Conservation (phyloP, 129 eudicot species). For the Pittosporum tobira region DNA sequence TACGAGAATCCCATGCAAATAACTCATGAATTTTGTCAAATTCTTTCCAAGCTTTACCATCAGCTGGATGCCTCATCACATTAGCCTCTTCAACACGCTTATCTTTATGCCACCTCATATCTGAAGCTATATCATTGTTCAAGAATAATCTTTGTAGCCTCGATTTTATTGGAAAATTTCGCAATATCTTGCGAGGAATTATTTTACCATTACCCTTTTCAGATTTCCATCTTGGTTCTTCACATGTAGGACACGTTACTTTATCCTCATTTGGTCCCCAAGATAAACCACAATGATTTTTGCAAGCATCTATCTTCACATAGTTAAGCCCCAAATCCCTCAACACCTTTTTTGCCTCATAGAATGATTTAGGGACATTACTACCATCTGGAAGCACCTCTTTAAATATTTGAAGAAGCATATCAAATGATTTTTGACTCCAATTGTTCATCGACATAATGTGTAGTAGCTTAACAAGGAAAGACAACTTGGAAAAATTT, state of each 20-base stretch:
- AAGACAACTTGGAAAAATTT: neutral
- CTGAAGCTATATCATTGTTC: too few relatives aligned
- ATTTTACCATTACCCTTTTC: too few relatives aligned
- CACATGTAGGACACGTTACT: too few relatives aligned
- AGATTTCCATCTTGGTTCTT: too few relatives aligned
- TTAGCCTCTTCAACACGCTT: too few relatives aligned
- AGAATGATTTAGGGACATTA: neutral
- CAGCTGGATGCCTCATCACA: too few relatives aligned
- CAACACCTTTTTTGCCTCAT: neutral
- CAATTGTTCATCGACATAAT: neutral
- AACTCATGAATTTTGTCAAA: too few relatives aligned
- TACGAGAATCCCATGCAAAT: too few relatives aligned
- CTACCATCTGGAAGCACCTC: neutral
- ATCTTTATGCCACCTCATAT: too few relatives aligned
- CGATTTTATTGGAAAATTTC: too few relatives aligned
- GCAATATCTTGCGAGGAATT: too few relatives aligned
- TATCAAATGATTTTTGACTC: neutral
- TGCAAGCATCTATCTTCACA: neutral
- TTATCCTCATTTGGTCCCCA: neutral
- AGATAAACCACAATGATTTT: neutral
- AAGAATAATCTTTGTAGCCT: too few relatives aligned
- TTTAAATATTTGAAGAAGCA: neutral
- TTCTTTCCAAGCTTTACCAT: neutral
- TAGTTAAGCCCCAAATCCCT: neutral
- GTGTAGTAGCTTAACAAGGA: neutral